phyloP scores from a whole-genome alignment of 2,329 filamentous ascomycete species.

The Colletotrichum cereale region DNA sequence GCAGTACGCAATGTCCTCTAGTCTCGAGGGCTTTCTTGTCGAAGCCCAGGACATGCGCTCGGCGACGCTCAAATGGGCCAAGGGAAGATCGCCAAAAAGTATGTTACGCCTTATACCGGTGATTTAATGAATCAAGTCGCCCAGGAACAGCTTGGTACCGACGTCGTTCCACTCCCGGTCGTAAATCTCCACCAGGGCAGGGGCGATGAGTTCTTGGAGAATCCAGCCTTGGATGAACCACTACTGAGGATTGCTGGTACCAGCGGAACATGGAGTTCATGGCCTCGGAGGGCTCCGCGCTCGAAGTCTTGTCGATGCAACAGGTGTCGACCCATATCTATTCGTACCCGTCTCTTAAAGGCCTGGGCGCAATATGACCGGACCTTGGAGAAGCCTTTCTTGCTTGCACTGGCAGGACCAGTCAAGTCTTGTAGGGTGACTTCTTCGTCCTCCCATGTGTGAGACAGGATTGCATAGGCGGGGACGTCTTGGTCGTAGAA shows the following conservation, averaged over 20 bases:
- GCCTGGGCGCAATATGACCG: constrained; percentile 42
- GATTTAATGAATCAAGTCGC: constrained; percentile 29
- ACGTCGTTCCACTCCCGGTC: constrained; percentile 45
- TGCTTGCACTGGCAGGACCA: background rate
- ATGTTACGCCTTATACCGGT: background rate
- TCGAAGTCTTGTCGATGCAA: constrained; percentile 48
- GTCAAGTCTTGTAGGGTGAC: constrained; percentile 42
- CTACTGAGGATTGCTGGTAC: constrained; percentile 44
- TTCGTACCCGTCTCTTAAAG: constrained; percentile 37
- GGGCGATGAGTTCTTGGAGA: constrained; percentile 50
- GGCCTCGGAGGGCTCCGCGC: constrained; percentile 46
- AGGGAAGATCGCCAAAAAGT: background rate
- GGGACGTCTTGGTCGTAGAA: constrained; percentile 44
- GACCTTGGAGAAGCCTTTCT: constrained; percentile 43
- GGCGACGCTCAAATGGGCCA: constrained; percentile 37
- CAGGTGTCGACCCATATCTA: constrained; percentile 49
- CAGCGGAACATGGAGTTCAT: constrained; percentile 47
- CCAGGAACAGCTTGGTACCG: constrained; percentile 44
- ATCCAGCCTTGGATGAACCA: constrained; percentile 47
- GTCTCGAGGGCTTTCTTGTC: constrained; percentile 45
- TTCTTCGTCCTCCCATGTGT: constrained; percentile 49
- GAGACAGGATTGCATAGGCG: constrained; percentile 49
- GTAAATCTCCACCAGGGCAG: constrained; percentile 46
- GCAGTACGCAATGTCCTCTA: constrained; percentile 50
- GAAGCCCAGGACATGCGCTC: constrained; percentile 46